Percentiles rank a stretch among this genome's conserved stretches.
Evolutionary conservation across 331 rosid species (phyloP).

Genomic region (Pyracantha coccinea): DNA sequence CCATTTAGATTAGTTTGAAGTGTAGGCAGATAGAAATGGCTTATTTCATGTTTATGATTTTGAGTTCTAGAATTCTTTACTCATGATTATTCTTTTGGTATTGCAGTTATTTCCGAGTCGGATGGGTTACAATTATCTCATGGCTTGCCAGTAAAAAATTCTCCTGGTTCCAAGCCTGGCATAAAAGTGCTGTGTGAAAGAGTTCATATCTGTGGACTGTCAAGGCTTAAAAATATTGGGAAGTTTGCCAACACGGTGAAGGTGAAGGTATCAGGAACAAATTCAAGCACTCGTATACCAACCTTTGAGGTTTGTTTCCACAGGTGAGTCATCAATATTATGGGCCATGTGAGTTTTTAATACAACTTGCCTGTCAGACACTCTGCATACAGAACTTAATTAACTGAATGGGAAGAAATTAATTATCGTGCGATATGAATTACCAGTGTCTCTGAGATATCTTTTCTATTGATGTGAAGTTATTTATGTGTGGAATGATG

Average conservation of each 20-base stretch:
- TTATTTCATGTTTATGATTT: neutral
- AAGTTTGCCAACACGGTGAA: constrained; percentile 53
- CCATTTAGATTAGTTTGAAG: neutral
- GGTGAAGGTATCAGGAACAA: constrained; percentile 52
- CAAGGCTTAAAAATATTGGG: constrained; percentile 54
- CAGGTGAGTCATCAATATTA: constrained; percentile 40
- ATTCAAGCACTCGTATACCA: constrained; percentile 27
- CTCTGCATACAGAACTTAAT: neutral
- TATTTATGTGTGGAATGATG: neutral
- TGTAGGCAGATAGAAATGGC: neutral
- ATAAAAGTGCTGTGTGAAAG: constrained; percentile 50
- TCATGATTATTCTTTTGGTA: neutral
- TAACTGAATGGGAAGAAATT: neutral
- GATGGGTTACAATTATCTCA: constrained; percentile 40
- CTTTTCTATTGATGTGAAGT: neutral
- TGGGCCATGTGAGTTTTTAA: neutral
- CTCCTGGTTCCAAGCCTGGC: constrained; percentile 67
- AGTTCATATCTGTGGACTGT: constrained; percentile 51
- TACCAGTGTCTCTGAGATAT: neutral
- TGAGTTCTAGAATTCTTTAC: neutral
- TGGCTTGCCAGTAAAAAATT: constrained; percentile 48
- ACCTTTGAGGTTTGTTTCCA: constrained; percentile 81
- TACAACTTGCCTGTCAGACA: neutral
- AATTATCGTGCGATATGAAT: neutral
- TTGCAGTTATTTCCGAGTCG: constrained; percentile 44